phyloP scores from a whole-genome alignment of 305 asterid species.

The Solanum hybrid region DNA sequence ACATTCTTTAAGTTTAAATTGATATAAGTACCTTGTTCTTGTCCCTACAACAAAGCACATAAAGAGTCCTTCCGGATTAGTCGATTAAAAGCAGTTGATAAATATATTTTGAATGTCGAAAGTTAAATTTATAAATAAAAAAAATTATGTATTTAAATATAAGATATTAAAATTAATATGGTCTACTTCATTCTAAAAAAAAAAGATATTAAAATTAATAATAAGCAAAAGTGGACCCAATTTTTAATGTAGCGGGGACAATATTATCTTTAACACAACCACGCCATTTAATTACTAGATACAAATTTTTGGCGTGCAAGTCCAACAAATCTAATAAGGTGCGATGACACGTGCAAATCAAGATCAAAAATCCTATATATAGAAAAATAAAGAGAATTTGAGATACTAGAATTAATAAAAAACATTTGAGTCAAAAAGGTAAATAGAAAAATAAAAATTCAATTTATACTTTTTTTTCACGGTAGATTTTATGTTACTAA shows the following conservation, averaged over 20 bases:
- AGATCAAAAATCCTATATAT: background rate
- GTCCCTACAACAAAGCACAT: background rate
- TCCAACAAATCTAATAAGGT: background rate
- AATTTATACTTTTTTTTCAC: too few species aligned
- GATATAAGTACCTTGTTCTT: background rate
- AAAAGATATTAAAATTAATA: background rate
- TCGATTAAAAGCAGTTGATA: background rate
- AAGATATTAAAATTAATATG: background rate
- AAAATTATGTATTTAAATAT: background rate
- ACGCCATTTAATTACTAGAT: background rate
- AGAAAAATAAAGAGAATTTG: background rate
- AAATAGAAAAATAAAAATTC: too few species aligned
- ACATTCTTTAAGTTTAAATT: background rate
- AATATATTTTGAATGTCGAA: background rate
- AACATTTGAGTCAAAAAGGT: background rate
- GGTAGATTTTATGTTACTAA: background rate
- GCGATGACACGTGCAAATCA: background rate
- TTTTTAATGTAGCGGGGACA: too few species aligned
- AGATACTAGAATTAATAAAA: background rate
- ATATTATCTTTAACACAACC: background rate
- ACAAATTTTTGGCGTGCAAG: background rate
- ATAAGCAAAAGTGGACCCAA: background rate
- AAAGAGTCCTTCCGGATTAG: background rate
- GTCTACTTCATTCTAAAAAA: too few species aligned
- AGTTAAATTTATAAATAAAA: background rate